Conservation (phyloP, 83 land plant genomes). For the Thuja plicata region DNA sequence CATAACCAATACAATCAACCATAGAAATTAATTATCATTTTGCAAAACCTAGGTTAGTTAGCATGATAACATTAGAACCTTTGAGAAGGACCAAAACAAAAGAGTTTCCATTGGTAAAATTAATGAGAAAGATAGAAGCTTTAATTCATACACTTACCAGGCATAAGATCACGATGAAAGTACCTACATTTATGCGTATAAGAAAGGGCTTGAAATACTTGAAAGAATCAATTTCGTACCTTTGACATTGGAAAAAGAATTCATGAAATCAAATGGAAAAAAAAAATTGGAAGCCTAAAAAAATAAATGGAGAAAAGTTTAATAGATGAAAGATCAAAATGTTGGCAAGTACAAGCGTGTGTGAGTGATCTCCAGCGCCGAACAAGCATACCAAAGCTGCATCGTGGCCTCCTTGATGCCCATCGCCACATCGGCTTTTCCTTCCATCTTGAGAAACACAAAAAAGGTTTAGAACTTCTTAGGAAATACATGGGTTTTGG, state of each 20-base stretch:
- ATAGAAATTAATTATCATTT: neutral
- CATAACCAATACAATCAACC: neutral
- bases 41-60: neutral
- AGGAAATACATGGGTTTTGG: too few species aligned
- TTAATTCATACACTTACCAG: slow-evolving; percentile 27
- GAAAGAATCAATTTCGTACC: slow-evolving; percentile 49
- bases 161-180: slow-evolving; percentile 58
- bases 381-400: too few species aligned
- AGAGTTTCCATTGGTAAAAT: neutral
- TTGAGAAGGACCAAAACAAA: neutral
- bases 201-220: slow-evolving; percentile 46
- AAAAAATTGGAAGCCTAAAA: too few species aligned
- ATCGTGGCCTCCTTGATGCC: too few species aligned
- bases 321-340: too few species aligned
- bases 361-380: too few species aligned
- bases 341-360: too few species aligned
- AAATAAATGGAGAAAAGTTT: too few species aligned
- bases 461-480: too few species aligned
- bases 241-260: slow-evolving; percentile 15
- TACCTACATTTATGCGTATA: slow-evolving; percentile 47
- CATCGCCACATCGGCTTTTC: too few species aligned
- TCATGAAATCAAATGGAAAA: too few species aligned
- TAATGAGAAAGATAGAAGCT: neutral
- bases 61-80: neutral
- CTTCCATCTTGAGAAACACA: too few species aligned